phyloP scores from a whole-genome alignment of 1,284 basidiomycete genomes.

The Leucoagaricus sp. region DNA sequence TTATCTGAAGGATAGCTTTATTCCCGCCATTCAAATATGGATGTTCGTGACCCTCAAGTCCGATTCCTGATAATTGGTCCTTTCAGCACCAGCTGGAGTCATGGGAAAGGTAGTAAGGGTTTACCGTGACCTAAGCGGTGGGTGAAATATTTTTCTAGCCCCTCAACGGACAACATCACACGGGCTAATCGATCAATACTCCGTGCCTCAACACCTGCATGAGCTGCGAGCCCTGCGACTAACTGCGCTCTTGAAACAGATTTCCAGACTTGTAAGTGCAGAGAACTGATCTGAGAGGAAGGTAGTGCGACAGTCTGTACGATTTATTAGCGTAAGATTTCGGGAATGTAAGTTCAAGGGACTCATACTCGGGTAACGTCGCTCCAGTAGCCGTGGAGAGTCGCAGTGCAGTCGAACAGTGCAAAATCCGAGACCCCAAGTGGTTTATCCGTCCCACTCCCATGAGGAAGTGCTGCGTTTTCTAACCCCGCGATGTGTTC shows the following conservation, averaged over 20 bases:
- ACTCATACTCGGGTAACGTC: conserved; percentile 76
- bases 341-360: neutral
- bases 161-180: conserved; percentile 42
- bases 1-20: conserved; percentile 53
- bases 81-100: neutral
- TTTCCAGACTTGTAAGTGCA: conserved; percentile 67
- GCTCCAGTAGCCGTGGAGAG: conserved; percentile 72
- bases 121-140: conserved; percentile 80
- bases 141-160: conserved; percentile 69
- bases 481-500: conserved; percentile 42
- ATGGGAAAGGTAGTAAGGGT: conserved; percentile 21
- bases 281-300: conserved; percentile 52
- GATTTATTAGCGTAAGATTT: neutral
- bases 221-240: conserved; percentile 51
- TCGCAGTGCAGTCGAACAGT: conserved; percentile 77
- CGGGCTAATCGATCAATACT: conserved; percentile 74
- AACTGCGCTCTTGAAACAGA: conserved; percentile 67
- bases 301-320: conserved; percentile 78
- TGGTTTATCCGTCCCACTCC: conserved; percentile 67
- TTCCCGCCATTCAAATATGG: conserved; percentile 80
- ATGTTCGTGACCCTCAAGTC: conserved; percentile 79
- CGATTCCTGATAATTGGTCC: conserved; percentile 60
- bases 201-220: conserved; percentile 48
- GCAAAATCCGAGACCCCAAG: conserved; percentile 64
- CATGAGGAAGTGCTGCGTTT: conserved; percentile 86